Evolutionary conservation across 108 stramenopile species (phyloP).

Genomic region (Asterionellopsis glacialis): DNA sequence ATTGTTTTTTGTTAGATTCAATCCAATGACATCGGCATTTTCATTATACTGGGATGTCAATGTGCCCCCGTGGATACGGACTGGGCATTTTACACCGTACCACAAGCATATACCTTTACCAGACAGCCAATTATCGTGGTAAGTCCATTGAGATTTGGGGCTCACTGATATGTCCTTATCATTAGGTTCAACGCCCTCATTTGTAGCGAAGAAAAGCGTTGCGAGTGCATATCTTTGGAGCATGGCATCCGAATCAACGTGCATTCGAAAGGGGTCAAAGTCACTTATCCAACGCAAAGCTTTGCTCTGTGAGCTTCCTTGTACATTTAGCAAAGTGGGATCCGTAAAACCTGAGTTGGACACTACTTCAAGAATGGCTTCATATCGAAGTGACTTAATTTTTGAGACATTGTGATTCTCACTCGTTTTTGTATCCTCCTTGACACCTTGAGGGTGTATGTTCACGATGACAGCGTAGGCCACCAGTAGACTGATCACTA

Average conservation of each 20-base stretch:
- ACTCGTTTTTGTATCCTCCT: too few species aligned
- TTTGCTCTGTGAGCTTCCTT: neutral
- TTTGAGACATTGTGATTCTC: too few species aligned
- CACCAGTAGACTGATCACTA: too few species aligned
- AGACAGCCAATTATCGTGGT: constrained; percentile 6
- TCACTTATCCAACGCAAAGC: constrained; percentile 10
- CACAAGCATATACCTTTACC: constrained; percentile 11
- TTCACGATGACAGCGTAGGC: too few species aligned
- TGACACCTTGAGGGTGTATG: too few species aligned
- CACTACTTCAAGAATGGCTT: constrained; percentile 1
- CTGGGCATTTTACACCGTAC: constrained; percentile 3
- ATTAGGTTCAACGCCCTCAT: neutral
- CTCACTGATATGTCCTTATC: neutral
- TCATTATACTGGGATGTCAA: constrained; percentile 4
- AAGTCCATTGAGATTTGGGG: neutral
- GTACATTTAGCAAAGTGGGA: neutral
- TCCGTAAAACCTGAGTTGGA: constrained; percentile 4
- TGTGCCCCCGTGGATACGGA: neutral
- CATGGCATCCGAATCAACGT: neutral
- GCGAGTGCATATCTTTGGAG: constrained; percentile 11
- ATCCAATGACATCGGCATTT: constrained; percentile 1
- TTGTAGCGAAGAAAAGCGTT: constrained; percentile 8
- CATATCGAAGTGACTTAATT: neutral
- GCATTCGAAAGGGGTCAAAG: constrained; percentile 4
- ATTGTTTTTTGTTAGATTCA: constrained; percentile 53